Evolutionary conservation across 306 rosid species (phyloP).

Genomic region (Vigna mungo): DNA sequence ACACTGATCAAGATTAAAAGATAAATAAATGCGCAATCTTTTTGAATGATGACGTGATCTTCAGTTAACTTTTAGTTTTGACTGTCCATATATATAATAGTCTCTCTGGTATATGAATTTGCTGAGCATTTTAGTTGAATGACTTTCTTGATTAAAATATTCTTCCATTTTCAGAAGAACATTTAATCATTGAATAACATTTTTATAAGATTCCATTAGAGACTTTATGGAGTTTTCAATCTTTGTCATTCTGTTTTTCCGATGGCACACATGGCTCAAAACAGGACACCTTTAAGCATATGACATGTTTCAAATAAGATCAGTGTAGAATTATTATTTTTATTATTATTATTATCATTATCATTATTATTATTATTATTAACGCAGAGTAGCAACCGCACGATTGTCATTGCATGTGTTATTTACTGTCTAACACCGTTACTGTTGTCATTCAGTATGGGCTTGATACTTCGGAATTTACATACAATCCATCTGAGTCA

Average conservation of each 20-base stretch:
- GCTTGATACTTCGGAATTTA: slow-evolving; percentile 89
- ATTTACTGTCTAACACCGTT: slow-evolving; percentile 34
- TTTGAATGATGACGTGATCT: neutral
- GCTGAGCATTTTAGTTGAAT: slow-evolving; percentile 11
- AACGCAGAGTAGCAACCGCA: no score
- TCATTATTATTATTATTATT: no score
- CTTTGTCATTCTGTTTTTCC: slow-evolving; percentile 19
- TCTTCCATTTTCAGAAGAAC: slow-evolving; percentile 1
- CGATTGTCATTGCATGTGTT: neutral
- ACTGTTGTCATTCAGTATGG: slow-evolving; percentile 73
- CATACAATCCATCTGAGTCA: slow-evolving; percentile 95
- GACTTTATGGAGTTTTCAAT: slow-evolving; percentile 19
- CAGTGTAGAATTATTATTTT: neutral
- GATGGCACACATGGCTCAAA: neutral
- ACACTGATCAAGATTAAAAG: neutral
- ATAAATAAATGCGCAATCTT: neutral
- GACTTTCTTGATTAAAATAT: slow-evolving; percentile 11
- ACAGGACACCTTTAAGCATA: neutral
- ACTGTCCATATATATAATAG: neutral
- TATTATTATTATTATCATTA: no score
- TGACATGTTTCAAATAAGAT: neutral
- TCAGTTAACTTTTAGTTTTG: neutral
- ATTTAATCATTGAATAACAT: neutral
- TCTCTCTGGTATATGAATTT: no score
- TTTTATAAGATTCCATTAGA: neutral